Conservation (phyloP, 257 asterid species). For the Nicotiana noctiflora region DNA sequence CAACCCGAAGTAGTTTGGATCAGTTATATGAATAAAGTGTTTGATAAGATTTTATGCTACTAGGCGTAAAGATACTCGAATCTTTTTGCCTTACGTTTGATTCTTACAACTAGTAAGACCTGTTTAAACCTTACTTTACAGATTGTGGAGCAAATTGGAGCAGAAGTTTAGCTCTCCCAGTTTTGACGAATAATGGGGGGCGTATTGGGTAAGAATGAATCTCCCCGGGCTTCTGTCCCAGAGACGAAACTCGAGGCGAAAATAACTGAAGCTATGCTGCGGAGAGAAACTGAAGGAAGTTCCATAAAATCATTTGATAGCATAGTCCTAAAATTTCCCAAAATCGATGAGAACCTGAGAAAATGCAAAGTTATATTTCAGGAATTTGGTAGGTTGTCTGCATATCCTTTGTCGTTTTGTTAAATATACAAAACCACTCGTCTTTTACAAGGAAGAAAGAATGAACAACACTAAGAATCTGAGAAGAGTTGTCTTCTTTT, state of each 20-base stretch:
- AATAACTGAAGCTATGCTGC: slow-evolving; percentile 52
- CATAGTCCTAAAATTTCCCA: slow-evolving; percentile 76
- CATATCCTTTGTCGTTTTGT: neutral
- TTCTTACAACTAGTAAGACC: neutral
- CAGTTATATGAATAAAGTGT: neutral
- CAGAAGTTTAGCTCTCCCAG: neutral
- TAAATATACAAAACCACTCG: neutral
- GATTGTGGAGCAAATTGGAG: neutral
- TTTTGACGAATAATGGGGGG: slow-evolving; percentile 56
- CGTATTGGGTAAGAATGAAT: slow-evolving; percentile 43
- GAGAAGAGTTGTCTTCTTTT: neutral
- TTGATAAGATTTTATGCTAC: neutral
- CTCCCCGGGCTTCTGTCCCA: slow-evolving; percentile 33
- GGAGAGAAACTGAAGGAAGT: slow-evolving; percentile 67
- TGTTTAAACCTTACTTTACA: neutral
- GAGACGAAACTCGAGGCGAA: slow-evolving; percentile 78
- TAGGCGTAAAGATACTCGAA: neutral
- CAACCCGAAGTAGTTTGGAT: neutral
- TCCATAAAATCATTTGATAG: slow-evolving; percentile 58
- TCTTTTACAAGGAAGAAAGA: neutral
- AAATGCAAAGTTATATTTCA: slow-evolving; percentile 60
- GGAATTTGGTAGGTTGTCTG: slow-evolving; percentile 51
- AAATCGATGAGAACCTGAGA: slow-evolving; percentile 68
- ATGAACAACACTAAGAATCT: neutral
- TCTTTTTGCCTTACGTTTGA: neutral